Percentiles rank a stretch among this genome's conserved stretches.
Conservation (phyloP, 106 monocot species). For the Triglochin maritima region DNA sequence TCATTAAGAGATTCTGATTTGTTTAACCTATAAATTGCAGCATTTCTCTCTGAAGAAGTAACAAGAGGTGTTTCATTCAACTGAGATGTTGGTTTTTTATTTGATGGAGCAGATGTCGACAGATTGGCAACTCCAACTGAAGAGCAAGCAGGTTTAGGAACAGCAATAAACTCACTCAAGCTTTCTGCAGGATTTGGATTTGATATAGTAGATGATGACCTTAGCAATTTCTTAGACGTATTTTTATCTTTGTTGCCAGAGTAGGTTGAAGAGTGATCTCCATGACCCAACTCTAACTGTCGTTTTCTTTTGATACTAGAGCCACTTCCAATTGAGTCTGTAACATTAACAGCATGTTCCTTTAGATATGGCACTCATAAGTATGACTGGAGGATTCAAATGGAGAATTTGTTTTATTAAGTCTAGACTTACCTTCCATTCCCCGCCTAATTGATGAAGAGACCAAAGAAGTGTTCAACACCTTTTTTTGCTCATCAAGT, state of each 20-base stretch:
- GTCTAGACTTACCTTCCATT: conserved; percentile 2
- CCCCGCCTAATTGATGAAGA: neutral
- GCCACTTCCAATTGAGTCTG: conserved; percentile 3
- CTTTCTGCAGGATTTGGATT: conserved; percentile 1
- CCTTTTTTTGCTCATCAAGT: conserved; percentile 14
- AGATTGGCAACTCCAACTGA: neutral
- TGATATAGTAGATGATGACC: conserved; percentile 13
- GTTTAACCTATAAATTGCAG: conserved; percentile 6
- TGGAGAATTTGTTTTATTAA: neutral
- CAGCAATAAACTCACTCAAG: conserved; percentile 17
- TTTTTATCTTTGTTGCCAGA: conserved; percentile 18
- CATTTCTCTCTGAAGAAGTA: conserved; percentile 4
- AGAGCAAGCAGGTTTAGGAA: conserved; percentile 11
- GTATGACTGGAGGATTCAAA: neutral
- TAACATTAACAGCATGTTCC: neutral
- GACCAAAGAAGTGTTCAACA: neutral
- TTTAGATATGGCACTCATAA: neutral
- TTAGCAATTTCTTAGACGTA: conserved; percentile 9
- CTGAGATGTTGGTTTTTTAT: conserved; percentile 11
- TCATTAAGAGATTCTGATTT: conserved; percentile 13
- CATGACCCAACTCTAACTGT: neutral
- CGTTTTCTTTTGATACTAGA: neutral
- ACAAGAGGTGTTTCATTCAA: conserved; percentile 3
- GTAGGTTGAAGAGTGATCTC: conserved; percentile 14
- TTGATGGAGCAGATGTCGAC: neutral